Conservation (phyloP, 257 asterid genomes). For the Solanum virginianum region DNA sequence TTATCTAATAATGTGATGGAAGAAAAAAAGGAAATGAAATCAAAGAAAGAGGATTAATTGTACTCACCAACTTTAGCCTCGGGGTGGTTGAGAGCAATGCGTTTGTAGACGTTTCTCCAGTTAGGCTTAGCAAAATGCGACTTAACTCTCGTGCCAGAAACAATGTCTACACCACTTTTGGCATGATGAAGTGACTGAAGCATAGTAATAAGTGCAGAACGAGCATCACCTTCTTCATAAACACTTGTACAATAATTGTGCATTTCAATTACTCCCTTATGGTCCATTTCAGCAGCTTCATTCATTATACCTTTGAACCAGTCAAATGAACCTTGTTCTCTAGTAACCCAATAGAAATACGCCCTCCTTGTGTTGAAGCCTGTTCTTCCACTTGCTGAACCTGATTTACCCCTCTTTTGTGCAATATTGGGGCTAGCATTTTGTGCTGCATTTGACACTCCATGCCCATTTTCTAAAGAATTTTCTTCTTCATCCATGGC, state of each 20-base stretch:
- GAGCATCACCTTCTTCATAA: conserved; percentile 80
- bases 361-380: conserved; percentile 63
- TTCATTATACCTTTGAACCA: conserved; percentile 92
- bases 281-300: conserved; percentile 72
- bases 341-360: conserved; percentile 80
- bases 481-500: conserved; percentile 44
- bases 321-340: conserved; percentile 82
- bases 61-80: conserved; percentile 49
- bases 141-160: conserved; percentile 78
- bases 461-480: conserved; percentile 30
- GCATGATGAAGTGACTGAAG: conserved; percentile 79
- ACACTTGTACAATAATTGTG: conserved; percentile 89
- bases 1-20: not conserved
- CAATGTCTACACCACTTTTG: conserved; percentile 66
- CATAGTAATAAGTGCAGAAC: conserved; percentile 83
- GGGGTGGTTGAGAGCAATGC: conserved; percentile 64
- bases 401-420: conserved; percentile 11
- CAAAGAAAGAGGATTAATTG: not conserved
- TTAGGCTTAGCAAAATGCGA: conserved; percentile 90
- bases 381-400: conserved; percentile 10
- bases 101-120: conserved; percentile 70
- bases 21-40: not conserved
- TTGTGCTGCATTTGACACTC: not conserved
- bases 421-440: conserved; percentile 3
- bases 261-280: conserved; percentile 66